Conservation (phyloP, 2,329 filamentous ascomycete species). For the Balansia obtecta region DNA sequence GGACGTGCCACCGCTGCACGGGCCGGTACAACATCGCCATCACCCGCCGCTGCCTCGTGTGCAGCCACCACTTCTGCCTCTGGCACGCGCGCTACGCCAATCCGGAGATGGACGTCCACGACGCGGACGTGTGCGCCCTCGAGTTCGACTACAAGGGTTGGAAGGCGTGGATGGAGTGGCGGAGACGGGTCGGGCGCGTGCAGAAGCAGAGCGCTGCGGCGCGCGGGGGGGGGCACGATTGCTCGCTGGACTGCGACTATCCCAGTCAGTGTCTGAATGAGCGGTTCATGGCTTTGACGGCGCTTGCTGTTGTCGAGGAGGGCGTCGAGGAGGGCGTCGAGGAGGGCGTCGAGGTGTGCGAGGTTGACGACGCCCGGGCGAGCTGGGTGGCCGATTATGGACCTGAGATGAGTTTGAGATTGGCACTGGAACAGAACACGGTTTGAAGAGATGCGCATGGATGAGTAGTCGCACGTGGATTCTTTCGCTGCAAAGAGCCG, state of each 20-base stretch:
- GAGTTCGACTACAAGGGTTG: conserved; percentile 20
- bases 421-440: neutral
- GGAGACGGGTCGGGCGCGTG: neutral
- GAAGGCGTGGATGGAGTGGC: conserved; percentile 1
- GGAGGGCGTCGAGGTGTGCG: neutral
- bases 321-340: neutral
- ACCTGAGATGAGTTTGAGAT: neutral
- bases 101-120: neutral
- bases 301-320: neutral
- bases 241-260: conserved; percentile 13
- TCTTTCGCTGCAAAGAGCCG: no score
- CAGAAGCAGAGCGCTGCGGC: neutral
- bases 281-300: conserved; percentile 1
- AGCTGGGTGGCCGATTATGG: no score
- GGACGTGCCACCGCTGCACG: conserved; percentile 22
- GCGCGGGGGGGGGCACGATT: conserved; percentile 7
- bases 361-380: neutral
- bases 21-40: conserved; percentile 15
- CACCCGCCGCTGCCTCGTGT: conserved; percentile 27
- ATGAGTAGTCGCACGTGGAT: no score
- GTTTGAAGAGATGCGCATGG: no score
- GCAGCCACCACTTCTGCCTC: conserved; percentile 24
- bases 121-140: conserved; percentile 11
- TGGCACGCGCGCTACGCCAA: neutral
- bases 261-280: conserved; percentile 12